Evolutionary conservation across 169 alveolate species (phyloP).

Genomic region (Plasmodium vivax): DNA sequence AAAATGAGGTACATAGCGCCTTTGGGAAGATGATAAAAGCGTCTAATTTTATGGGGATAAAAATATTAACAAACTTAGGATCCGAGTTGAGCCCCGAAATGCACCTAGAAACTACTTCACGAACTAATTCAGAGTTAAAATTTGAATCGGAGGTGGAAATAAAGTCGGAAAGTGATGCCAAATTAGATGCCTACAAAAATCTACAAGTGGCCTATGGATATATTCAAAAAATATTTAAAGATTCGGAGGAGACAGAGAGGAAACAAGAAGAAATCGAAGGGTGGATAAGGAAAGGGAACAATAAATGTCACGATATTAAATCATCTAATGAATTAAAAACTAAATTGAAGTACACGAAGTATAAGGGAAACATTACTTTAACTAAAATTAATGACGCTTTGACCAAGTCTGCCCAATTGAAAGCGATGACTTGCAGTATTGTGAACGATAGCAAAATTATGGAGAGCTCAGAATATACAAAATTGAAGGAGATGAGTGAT

Average conservation of each 20-base stretch:
- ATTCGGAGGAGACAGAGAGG: constrained; percentile 9
- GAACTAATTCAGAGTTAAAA: not conserved
- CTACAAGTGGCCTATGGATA: not conserved
- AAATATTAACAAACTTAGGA: constrained; percentile 12
- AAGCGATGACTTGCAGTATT: not conserved
- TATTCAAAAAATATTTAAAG: constrained; percentile 2
- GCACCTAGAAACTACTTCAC: not conserved
- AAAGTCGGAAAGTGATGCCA: not conserved
- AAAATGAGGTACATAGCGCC: constrained; percentile 1
- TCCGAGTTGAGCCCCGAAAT: constrained; percentile 1
- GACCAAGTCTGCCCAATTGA: not conserved
- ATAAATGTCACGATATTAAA: not conserved
- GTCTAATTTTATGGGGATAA: constrained; percentile 32
- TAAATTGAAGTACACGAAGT: not conserved
- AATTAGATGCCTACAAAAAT: not conserved
- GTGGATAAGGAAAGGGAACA: constrained; percentile 8
- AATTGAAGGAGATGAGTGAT: not conserved
- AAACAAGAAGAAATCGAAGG: constrained; percentile 1
- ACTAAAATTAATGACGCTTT: constrained; percentile 9
- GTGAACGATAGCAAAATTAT: not conserved
- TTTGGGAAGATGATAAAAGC: constrained; percentile 29
- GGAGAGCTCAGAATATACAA: constrained; percentile 12
- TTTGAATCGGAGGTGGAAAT: constrained; percentile 3
- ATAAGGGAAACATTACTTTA: not conserved
- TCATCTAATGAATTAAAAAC: not conserved